Evolutionary conservation across 768 basidiomycete genomes (phyloP).

Genomic region (Leucocoprinus leucothites): DNA sequence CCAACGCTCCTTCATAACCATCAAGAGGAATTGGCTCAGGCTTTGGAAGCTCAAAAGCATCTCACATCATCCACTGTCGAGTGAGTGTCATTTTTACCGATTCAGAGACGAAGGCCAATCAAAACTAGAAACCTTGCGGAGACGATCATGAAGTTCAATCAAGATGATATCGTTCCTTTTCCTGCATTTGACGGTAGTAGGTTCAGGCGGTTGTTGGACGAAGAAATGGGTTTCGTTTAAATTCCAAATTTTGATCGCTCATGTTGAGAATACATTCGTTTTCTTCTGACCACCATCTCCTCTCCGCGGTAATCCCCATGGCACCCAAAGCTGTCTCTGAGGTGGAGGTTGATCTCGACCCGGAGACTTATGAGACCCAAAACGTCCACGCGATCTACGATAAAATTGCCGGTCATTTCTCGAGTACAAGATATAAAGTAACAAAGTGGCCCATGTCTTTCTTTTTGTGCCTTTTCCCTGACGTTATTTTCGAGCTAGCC

Average conservation of each 20-base stretch:
- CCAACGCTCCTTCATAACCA: slow-evolving; percentile 88
- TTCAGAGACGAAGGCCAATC: not conserved
- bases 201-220: slow-evolving; percentile 68
- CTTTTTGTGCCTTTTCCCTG: not conserved
- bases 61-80: slow-evolving; percentile 51
- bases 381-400: slow-evolving; percentile 87
- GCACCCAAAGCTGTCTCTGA: slow-evolving; percentile 33
- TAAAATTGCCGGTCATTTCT: slow-evolving; percentile 83
- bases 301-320: slow-evolving; percentile 20
- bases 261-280: slow-evolving; percentile 5
- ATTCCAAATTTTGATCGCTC: slow-evolving; percentile 8
- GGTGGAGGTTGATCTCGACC: slow-evolving; percentile 43
- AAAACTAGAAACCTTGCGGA: slow-evolving; percentile 47
- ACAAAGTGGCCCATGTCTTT: not conserved
- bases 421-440: slow-evolving; percentile 87
- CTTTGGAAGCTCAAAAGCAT: slow-evolving; percentile 56
- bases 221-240: slow-evolving; percentile 69
- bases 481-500: slow-evolving; percentile 46
- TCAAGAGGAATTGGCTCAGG: slow-evolving; percentile 82
- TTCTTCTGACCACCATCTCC: slow-evolving; percentile 12
- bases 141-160: slow-evolving; percentile 49
- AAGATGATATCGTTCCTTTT: slow-evolving; percentile 48
- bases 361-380: slow-evolving; percentile 59
- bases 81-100: slow-evolving; percentile 39
- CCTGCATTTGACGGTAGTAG: slow-evolving; percentile 65